Evolutionary conservation across 2,329 filamentous ascomycete species (phyloP), one percentile per base, ranked within the genome.

Genomic region (Pseudogymnoascus sp.): DNA sequence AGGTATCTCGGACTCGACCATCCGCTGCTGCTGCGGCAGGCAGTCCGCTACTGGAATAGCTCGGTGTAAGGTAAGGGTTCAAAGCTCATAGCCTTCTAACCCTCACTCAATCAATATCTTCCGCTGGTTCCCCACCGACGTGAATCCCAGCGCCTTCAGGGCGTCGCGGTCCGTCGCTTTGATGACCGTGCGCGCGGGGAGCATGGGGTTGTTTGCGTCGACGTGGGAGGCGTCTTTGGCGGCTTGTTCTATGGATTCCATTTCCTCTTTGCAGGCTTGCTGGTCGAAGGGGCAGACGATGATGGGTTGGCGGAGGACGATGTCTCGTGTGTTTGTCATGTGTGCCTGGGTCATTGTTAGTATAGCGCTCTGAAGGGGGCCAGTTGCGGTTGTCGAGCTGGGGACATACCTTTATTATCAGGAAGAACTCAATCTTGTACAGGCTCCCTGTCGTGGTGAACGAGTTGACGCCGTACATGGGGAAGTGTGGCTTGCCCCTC

Each of bases 371-470:
- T 59, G 37, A 40, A 48, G 5, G 21, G 31, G 6, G 2, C 8
- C 5, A 10, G 1, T 27, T 18, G 8, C 9, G 21, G 35, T n/a
- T 31, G 62, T 73, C 18, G n/a, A n/a, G n/a, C n/a, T n/a, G n/a
- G n/a, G n/a, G n/a, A 64, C 72, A 60, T 80, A 96, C 93, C 85
- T 96, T 97, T 66, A 97, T 90, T 60, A 86, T 92, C 61, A 97
- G 78, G 73, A 93, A 99, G 73, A 97, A 99, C 76, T 99, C 93
- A 72, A 99, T 96, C 76, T 97, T 97, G 79, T 99, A 99, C 12
- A 99, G 82, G 36, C 88, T 93, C 35, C 91, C 95, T 6, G 90
- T 90, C 0, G 94, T 97, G 1, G 94, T 97, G 71, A 99, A 99
- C 0, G 92, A 93, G 35, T 84, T 87, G 52, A 97, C 88, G 62